Conservation (phyloP, 345 rosid genomes). For the Eucalyptus sp. region DNA sequence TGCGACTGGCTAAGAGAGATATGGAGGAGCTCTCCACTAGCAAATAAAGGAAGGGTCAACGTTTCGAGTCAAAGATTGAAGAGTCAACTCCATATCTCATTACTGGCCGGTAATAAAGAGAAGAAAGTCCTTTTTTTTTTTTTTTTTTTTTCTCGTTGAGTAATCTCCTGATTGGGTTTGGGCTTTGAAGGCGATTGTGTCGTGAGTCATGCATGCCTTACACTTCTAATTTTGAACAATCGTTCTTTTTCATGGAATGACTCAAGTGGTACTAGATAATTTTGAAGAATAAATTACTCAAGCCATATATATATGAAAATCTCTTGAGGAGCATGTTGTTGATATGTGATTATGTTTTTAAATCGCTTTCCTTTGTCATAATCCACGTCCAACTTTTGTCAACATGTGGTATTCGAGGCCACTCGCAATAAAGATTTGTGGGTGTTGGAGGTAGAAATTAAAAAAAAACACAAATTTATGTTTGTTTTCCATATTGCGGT, state of each 20-base stretch:
- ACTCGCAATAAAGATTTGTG: fast-evolving
- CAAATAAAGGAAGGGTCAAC: no score
- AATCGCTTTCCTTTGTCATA: neutral
- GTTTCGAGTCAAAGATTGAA: no score
- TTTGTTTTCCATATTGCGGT: neutral
- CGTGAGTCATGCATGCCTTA: no score
- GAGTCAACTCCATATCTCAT: neutral
- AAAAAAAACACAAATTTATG: neutral
- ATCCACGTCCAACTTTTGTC: neutral
- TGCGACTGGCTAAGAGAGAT: neutral
- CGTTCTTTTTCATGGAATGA: neutral
- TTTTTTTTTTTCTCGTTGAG: no score
- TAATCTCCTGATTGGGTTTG: no score
- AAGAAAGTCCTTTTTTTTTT: no score
- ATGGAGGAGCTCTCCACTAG: neutral
- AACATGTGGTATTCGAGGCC: neutral
- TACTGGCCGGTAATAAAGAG: neutral
- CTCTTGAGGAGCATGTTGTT: neutral
- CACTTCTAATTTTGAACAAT: neutral
- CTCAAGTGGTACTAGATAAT: neutral
- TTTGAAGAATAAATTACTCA: neutral
- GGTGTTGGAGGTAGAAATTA: neutral
- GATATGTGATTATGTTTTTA: neutral
- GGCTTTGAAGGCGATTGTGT: no score
- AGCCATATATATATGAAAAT: neutral